Evolutionary conservation across 768 basidiomycete genomes (phyloP).

Genomic region (Chalciporus piperatus): DNA sequence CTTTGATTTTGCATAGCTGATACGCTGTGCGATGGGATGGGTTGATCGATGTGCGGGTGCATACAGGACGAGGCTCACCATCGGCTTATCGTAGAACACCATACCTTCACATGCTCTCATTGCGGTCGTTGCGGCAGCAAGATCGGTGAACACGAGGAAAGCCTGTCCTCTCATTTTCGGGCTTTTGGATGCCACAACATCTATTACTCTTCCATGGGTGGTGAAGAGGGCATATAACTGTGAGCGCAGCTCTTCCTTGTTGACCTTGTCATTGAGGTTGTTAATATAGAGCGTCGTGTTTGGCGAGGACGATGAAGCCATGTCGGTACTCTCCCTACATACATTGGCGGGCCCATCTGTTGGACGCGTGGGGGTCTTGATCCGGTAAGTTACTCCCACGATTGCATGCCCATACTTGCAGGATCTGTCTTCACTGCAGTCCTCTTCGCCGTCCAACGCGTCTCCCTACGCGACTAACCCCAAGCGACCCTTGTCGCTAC

Average conservation of each 20-base stretch:
- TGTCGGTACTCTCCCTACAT: conserved; percentile 22
- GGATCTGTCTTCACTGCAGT: too few relatives aligned
- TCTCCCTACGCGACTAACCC: background rate
- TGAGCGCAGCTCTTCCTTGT: conserved; percentile 81
- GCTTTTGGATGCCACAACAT: conserved; percentile 86
- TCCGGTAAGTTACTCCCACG: conserved; percentile 26
- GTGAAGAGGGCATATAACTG: conserved; percentile 89
- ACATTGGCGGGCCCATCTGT: background rate
- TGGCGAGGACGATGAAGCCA: conserved; percentile 61
- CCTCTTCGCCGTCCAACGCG: conserved; percentile 2
- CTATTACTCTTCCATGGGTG: conserved; percentile 90
- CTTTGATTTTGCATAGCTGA: conserved; percentile 86
- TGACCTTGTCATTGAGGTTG: conserved; percentile 89
- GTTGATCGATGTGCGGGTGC: conserved; percentile 8
- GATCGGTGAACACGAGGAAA: conserved; percentile 93
- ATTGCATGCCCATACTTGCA: too few relatives aligned
- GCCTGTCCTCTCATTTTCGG: conserved; percentile 90
- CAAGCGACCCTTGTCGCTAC: conserved; percentile 2
- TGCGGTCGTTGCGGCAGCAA: conserved; percentile 86
- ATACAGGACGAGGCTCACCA: conserved; percentile 52
- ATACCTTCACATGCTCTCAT: conserved; percentile 93
- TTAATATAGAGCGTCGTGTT: conserved; percentile 89
- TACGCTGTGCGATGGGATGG: conserved; percentile 52
- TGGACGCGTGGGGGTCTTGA: conserved; percentile 2
- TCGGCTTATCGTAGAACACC: conserved; percentile 87